These are phyloP conservation scores for Penicillium flavigenum DNA, from an alignment of 495 filamentous ascomycete genomes.

Conservation along the genomic window DNA sequence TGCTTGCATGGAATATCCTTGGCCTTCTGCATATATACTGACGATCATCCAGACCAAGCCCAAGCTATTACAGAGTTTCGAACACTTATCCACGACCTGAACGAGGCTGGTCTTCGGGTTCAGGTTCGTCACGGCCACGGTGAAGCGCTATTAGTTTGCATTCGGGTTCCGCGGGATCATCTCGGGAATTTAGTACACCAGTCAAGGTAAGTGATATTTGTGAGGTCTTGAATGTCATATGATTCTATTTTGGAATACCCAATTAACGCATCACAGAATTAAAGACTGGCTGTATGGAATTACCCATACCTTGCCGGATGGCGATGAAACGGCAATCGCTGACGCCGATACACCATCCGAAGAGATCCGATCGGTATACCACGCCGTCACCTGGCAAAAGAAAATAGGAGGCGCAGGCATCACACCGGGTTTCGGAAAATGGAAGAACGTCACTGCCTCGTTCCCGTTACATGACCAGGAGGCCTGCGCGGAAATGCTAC, in stretches of 20 bases:
- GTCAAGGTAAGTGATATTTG: constrained; percentile 47
- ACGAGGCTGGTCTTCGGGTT: constrained; percentile 71
- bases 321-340: constrained; percentile 43
- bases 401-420: constrained; percentile 87
- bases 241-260: not conserved
- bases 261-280: constrained; percentile 51
- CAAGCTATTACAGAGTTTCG: constrained; percentile 71
- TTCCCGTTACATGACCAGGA: constrained; percentile 85
- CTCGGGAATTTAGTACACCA: constrained; percentile 58
- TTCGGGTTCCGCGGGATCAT: constrained; percentile 57
- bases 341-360: constrained; percentile 79
- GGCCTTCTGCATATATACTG: constrained; percentile 8
- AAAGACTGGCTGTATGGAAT: constrained; percentile 95
- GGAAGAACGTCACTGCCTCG: constrained; percentile 80
- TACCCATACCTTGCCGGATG: constrained; percentile 65
- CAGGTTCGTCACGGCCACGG: constrained; percentile 82
- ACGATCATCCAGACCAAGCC: constrained; percentile 54
- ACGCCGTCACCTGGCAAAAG: constrained; percentile 77
- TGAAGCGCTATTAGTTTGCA: constrained; percentile 74
- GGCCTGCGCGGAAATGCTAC: constrained; percentile 85
- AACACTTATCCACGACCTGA: constrained; percentile 70
- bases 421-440: constrained; percentile 72
- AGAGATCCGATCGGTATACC: constrained; percentile 83
- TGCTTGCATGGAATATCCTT: not conserved
- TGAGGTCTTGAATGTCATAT: not conserved